Base-by-base conservation (phyloP, 371 early-diverging fungal species). In the Capniomyces stellatus region DNA sequence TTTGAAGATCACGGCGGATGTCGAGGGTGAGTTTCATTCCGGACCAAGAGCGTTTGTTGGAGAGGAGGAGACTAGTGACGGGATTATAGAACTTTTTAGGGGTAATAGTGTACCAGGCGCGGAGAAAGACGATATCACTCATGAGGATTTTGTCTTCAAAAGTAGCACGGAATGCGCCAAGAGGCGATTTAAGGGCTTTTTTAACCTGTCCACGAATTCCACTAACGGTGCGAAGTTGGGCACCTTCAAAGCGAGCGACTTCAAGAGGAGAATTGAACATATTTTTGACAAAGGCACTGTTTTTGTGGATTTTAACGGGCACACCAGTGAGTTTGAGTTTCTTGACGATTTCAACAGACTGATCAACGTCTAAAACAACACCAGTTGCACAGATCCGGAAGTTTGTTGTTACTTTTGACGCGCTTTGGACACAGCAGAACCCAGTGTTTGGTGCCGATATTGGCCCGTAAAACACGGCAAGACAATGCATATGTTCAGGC, bases 191-290 rank as follows among this genome's bases (percentile, higher is more conserved):
- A 12, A 83, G 54, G 2, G 83, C 77, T 70, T 93, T 98, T 71
- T 99, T 99, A 51, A 99, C 83, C 62, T 91, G 89, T 53, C 99
- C 99, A 60, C 99, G 83, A 58, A 99, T 89, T 25, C 99, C 99
- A 60, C 87, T 86, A 18, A 95, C 98, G 0, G 96, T 97, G 39
- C 93, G 82, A 51, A 99, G 80, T 43, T 77, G 77, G 2, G 95
- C 99, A 28, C 95, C 94, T 69, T 94, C 90, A 66, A 99, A 98
- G 71, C 92, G 91, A 58, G 89, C 89, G n/a, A 98, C 99, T 67
- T 99, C 99, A 19, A 97, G 73, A 18, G 87, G 73, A 22, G 89
- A 83, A n/a, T 83, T 92, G 71, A 99, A 99, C 99, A 99, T 99
- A 63, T 93, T 87, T 69, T 87, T 92, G 59, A 99, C 78, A 62